Conservation (phyloP, 164 flowering plant species). For the Aristolochia contorta region DNA sequence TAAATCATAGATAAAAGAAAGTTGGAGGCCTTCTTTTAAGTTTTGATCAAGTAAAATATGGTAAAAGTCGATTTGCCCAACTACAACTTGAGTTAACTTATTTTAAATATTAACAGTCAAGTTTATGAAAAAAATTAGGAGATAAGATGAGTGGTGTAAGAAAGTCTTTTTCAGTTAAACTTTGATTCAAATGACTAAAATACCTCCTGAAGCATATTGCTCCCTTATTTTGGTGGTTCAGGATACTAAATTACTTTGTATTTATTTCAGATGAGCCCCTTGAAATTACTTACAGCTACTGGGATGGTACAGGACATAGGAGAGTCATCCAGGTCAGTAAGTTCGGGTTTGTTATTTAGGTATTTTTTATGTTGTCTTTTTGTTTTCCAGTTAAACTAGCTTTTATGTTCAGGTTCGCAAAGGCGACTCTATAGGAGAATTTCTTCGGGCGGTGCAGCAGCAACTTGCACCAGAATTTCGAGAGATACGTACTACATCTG, state of each 20-base stretch:
- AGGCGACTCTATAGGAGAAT: conserved; percentile 87
- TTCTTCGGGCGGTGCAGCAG: conserved; percentile 93
- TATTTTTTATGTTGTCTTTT: background rate
- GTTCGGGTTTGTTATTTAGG: conserved; percentile 11
- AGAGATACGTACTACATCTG: conserved; percentile 92
- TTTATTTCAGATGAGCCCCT: conserved; percentile 76
- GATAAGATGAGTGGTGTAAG: too few species aligned
- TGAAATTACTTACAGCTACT: conserved; percentile 93
- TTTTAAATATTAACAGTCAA: too few species aligned
- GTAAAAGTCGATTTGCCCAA: conserved; percentile 10
- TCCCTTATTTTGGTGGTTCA: too few species aligned
- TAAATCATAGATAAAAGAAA: too few species aligned
- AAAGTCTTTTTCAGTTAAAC: background rate
- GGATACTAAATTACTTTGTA: background rate
- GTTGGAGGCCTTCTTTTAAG: conserved; percentile 6
- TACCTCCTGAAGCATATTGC: conserved; percentile 7
- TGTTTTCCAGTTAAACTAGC: background rate
- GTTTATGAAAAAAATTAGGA: too few species aligned
- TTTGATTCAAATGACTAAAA: too few species aligned
- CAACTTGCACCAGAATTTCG: conserved; percentile 99
- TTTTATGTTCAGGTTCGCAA: conserved; percentile 57
- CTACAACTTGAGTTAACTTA: conserved; percentile 24
- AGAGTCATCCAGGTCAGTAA: conserved; percentile 74
- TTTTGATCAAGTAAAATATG: conserved; percentile 24
- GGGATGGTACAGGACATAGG: conserved; percentile 99